Evolutionary conservation across 257 asterid genomes (phyloP), one percentile per base, ranked within the genome.

Genomic region (Rauvolfia tetraphylla): DNA sequence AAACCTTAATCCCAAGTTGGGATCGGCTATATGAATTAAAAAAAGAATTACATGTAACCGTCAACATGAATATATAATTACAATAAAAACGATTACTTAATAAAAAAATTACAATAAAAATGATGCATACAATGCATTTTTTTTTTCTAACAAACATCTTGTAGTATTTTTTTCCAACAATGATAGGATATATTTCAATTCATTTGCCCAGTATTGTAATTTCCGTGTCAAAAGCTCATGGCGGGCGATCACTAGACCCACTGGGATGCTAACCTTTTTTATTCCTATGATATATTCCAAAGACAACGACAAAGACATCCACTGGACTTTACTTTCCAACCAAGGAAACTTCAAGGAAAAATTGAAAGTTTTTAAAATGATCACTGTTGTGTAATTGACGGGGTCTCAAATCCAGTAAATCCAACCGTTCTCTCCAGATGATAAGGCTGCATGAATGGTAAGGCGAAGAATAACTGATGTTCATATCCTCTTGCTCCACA

Each of bases 231-330:
- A 48, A 46, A n/a, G 42, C 41, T 12, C 39, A 5, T 27, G 68
- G 41, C 68, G 10, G 9, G 23, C 23, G 9, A 13, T 1, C 18
- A 33, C 11, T 15, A 49, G 73, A 76, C 5, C 74, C 67, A 36
- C 31, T 49, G 2, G 17, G 42, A 65, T 46, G 42, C 3, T 59
- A 59, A 1, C 27, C 36, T 18, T 20, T 23, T 63, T 63, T 29
- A 34, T 51, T 65, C 31, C 65, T 49, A 12, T 31, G 41, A 46
- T 10, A 63, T 46, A 49, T 62, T 63, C 72, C 78, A 6, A 46
- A 31, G 8, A n/a, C n/a, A n/a, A n/a, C n/a, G 79, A 76, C 66
- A 66, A 49, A 9, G 79, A 66, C 66, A 36, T 76, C n/a, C 22
- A 48, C 29, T 67, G 11, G 49, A 41, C 3, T 39, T 48, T 18